phyloP scores from a whole-genome alignment of 208 protist genomes.

The Leishmania guyanensis region DNA sequence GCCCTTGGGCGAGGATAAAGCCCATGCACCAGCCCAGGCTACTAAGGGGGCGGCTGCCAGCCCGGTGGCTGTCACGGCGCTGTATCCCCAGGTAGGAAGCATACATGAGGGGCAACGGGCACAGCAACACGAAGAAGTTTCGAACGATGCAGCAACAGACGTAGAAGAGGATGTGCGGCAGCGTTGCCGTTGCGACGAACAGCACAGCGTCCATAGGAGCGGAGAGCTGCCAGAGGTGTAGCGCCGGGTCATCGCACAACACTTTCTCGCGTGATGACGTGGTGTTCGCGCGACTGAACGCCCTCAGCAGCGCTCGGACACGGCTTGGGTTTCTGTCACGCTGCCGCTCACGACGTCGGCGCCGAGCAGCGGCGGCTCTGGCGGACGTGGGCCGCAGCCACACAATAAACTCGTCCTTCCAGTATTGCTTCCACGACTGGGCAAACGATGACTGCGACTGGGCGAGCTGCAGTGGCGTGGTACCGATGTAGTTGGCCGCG shows the following conservation, averaged over 20 bases:
- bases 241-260: constrained; percentile 23
- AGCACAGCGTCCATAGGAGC: constrained; percentile 14
- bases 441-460: constrained; percentile 9
- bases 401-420: constrained; percentile 17
- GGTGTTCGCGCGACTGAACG: constrained; percentile 31
- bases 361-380: constrained; percentile 13
- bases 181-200: constrained; percentile 14
- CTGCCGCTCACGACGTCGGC: neutral
- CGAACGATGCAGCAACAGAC: constrained; percentile 21
- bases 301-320: constrained; percentile 31
- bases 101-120: constrained; percentile 22
- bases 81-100: constrained; percentile 27
- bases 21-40: constrained; percentile 29
- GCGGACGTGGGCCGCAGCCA: constrained; percentile 21
- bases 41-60: constrained; percentile 26
- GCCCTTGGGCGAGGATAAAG: constrained; percentile 21
- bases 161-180: constrained; percentile 41
- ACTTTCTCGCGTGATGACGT: constrained; percentile 28
- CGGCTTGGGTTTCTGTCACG: constrained; percentile 11
- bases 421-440: constrained; percentile 24
- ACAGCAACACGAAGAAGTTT: constrained; percentile 36
- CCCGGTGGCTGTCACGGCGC: constrained; percentile 11
- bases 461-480: constrained; percentile 19
- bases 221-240: constrained; percentile 28
- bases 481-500: constrained; percentile 15